Evolutionary conservation across 1,284 basidiomycete species (phyloP), one percentile per base, ranked within the genome.

Genomic region (Crucibulum cyathiforme): DNA sequence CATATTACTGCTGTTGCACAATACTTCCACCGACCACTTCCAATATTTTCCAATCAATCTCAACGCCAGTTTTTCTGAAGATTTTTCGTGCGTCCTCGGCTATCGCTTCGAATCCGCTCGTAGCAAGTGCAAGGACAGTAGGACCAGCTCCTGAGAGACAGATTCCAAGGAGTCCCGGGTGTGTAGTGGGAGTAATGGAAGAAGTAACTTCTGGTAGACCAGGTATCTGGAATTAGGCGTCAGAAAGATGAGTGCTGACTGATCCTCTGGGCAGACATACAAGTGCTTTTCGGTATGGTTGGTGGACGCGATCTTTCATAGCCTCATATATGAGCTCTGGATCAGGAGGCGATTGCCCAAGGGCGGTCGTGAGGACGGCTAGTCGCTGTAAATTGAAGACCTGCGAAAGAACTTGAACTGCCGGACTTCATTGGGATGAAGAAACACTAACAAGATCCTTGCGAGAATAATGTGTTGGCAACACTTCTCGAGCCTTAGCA

Each of bases 231-330:
- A 46, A 45, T 53, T 8, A 48, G 53, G 45, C n/a, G 34, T 45
- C 12, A 36, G 19, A n/a, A 45, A 45, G 39, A 37, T n/a, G 35
- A 47, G 34, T 43, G 57, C 36, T 17, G 52, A 59, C 55, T 8
- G 24, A 34, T 35, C 24, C 31, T 31, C 31, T 31, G 31, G 31
- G 5, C 31, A 5, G 31, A 52, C 60, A 50, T 72, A 94, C 95
- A 57, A 99, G 82, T 45, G 84, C 77, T 77, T 93, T 94, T 38
- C 98, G 89, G 77, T 98, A 99, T 0, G 98, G 98, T 75, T 99
- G 98, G 76, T 99, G 98, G 12, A 99, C 87, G 52, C 93, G 89
- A 79, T 99, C 98, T 75, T 98, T 98, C 98, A 99, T 99, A 0
- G 97, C 98, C 76, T 99, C 96, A 78, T 97, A 99, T 66, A 99